Evolutionary conservation across 805 yeast genomes (phyloP), one percentile per base, ranked within the genome.

Genomic region (Suhomyces vadensis): DNA sequence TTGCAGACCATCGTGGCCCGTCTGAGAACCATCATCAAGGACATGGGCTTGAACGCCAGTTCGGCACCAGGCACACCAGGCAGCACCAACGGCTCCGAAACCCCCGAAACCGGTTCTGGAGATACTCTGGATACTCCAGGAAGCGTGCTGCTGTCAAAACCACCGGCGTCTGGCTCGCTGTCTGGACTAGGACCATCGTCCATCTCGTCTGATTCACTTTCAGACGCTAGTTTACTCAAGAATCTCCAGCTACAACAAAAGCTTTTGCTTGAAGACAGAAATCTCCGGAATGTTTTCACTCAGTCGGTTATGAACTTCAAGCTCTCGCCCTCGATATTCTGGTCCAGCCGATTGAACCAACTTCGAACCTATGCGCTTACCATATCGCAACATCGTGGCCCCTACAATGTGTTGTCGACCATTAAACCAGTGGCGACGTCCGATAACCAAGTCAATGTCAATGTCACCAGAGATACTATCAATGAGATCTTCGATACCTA

Each of bases 341-440:
- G 97, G 97, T 74, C 82, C 1, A 83, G 91, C 5, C 70, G 97
- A 51, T 71, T 90, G 8, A 87, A 88, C 54, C 73, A 85, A 20
- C 65, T 94, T 43, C 71, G 98, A 42, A 89, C 97, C 0, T 88
- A 79, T 67, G 97, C 97, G 0, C 76, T 94, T 50, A 79, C 92
- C 6, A 78, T 81, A 13, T 79, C 89, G 16, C 99, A 94, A 59
- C 86, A 87, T 51, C 74, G 85, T 39, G 99, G 99, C 0, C 94
- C 96, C 0, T 94, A 91, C 61, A 94, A 94, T 58, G 98, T 94
- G 0, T 69, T 94, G 42, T 85, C 96, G 35, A 89, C 98, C 0
- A 92, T 94, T 50, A 88, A 87, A 57, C 97, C 98, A 0, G 92
- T 89, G 6, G 96, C 97, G 0, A 83, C 95, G 0, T 79, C 88